A percentile compares a stretch with the other conserved stretches of the same genome.
phyloP scores from a whole-genome alignment of 176 grass and related monocot genomes.

The Calamus simplicifolius region DNA sequence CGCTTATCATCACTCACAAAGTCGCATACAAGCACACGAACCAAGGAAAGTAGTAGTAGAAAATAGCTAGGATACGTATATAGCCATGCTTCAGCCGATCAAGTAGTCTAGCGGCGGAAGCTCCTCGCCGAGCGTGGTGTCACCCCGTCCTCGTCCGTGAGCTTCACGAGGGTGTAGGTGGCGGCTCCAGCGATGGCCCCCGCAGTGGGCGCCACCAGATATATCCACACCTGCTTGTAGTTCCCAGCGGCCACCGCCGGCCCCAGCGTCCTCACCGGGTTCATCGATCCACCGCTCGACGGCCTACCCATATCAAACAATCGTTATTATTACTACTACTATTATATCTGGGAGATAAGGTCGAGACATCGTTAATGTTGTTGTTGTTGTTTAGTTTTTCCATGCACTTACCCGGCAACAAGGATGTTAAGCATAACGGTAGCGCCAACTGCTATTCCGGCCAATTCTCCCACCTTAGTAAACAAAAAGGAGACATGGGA shows the following conservation, averaged over 20 bases:
- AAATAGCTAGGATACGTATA: too few species aligned
- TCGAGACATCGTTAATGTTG: too few species aligned
- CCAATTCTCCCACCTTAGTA: slow-evolving; percentile 66
- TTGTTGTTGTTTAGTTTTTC: neutral
- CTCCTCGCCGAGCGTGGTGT: slow-evolving; percentile 47
- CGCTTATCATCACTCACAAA: too few species aligned
- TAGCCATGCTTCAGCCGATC: too few species aligned
- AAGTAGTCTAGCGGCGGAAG: slow-evolving; percentile 57
- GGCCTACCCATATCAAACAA: slow-evolving; percentile 29
- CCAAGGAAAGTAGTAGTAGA: too few species aligned
- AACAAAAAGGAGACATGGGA: neutral
- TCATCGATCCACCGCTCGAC: slow-evolving; percentile 89
- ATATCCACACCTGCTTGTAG: slow-evolving; percentile 93
- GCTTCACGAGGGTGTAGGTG: slow-evolving; percentile 76
- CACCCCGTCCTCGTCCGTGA: slow-evolving; percentile 62
- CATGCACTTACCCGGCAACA: slow-evolving; percentile 45
- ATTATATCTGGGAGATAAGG: too few species aligned
- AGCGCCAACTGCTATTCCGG: slow-evolving; percentile 77
- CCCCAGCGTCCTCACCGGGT: slow-evolving; percentile 88
- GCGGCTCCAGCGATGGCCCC: slow-evolving; percentile 61
- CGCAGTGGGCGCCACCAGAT: slow-evolving; percentile 75
- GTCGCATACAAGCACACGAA: too few species aligned
- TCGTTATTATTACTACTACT: neutral
- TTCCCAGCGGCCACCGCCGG: slow-evolving; percentile 87
- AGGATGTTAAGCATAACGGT: slow-evolving; percentile 92